Percentiles rank a stretch among this genome's conserved stretches.
These are phyloP conservation scores for Gentiana macrophylla DNA, from an alignment of 257 asterid genomes.

Conservation along the genomic window DNA sequence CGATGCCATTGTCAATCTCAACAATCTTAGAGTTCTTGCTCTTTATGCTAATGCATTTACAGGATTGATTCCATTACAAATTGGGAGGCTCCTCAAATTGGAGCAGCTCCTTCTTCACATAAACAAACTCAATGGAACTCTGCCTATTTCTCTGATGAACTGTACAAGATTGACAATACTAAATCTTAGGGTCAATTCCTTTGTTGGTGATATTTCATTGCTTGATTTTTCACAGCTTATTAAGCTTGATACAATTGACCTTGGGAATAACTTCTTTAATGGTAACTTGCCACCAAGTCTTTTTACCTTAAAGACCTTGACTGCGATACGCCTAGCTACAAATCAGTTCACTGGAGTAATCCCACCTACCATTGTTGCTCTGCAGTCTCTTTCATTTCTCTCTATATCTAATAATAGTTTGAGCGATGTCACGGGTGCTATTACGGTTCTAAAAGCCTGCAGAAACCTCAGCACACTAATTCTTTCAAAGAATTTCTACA, in stretches of 20 bases:
- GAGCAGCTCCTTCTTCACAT: conserved; percentile 61
- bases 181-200: conserved; percentile 62
- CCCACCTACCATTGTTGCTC: conserved; percentile 33
- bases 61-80: conserved; percentile 49
- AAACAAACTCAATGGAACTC: conserved; percentile 52
- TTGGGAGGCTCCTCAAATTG: conserved; percentile 53
- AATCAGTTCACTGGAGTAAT: conserved; percentile 56
- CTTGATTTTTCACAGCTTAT: conserved; percentile 60
- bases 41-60: conserved; percentile 53
- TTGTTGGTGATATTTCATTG: conserved; percentile 59
- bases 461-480: conserved; percentile 51
- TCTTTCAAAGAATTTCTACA: conserved; percentile 55
- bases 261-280: conserved; percentile 57
- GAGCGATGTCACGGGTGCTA: conserved; percentile 49
- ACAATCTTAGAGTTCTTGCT: conserved; percentile 39
- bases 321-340: conserved; percentile 69
- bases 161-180: conserved; percentile 48
- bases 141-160: conserved; percentile 59
- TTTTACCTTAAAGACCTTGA: conserved; percentile 53
- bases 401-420: conserved; percentile 73
- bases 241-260: conserved; percentile 48
- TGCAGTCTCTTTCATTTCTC: conserved; percentile 60
- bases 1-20: conserved; percentile 37
- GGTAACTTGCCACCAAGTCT: conserved; percentile 64
- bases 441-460: conserved; percentile 45